Percentiles rank a stretch among this genome's conserved stretches.
Evolutionary conservation across 805 yeast genomes (phyloP).

Genomic region (Metschnikowia kunwiensis): DNA sequence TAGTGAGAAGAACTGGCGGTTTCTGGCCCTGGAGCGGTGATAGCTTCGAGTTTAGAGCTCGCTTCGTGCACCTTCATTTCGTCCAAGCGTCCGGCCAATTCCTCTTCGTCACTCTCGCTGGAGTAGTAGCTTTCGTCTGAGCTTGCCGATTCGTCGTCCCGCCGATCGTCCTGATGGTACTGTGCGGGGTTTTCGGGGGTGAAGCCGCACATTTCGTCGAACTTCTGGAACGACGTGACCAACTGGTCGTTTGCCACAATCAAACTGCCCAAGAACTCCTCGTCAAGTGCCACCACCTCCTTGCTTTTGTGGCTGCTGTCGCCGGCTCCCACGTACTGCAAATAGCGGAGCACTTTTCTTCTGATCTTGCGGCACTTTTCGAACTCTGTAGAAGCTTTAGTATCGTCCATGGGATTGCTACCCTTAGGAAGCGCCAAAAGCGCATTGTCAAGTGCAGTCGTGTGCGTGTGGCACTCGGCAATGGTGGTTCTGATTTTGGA

Average conservation of each 20-base stretch:
- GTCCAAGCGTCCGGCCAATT: conserved; percentile 10
- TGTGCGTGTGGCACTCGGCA: conserved; percentile 71
- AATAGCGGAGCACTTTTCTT: conserved; percentile 72
- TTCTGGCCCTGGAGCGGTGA: conserved; percentile 25
- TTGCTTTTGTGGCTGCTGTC: conserved; percentile 27
- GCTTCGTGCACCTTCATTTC: conserved; percentile 15
- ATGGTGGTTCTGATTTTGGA: conserved; percentile 67
- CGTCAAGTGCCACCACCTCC: conserved; percentile 45
- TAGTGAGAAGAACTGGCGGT: conserved; percentile 23
- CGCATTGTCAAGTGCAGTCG: conserved; percentile 63
- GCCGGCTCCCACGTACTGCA: conserved; percentile 71
- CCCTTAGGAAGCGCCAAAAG: conserved; percentile 40
- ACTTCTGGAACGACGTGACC: conserved; percentile 66
- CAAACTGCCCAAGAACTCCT: conserved; percentile 83
- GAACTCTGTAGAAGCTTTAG: conserved; percentile 59
- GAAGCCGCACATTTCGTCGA: conserved; percentile 53
- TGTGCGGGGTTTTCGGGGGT: conserved; percentile 38
- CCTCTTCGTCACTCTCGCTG: conserved; percentile 34
- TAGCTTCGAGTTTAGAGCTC: conserved; percentile 10
- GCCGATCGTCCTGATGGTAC: conserved; percentile 18
- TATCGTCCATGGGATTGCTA: conserved; percentile 61
- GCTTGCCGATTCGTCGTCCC: conserved; percentile 19
- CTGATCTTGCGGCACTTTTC: conserved; percentile 73
- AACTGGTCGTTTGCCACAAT: conserved; percentile 89
- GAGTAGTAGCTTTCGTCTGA: conserved; percentile 41